Evolutionary conservation across 192 early-diverging fungal species (phyloP).

Genomic region (Phycomyces nitens): DNA sequence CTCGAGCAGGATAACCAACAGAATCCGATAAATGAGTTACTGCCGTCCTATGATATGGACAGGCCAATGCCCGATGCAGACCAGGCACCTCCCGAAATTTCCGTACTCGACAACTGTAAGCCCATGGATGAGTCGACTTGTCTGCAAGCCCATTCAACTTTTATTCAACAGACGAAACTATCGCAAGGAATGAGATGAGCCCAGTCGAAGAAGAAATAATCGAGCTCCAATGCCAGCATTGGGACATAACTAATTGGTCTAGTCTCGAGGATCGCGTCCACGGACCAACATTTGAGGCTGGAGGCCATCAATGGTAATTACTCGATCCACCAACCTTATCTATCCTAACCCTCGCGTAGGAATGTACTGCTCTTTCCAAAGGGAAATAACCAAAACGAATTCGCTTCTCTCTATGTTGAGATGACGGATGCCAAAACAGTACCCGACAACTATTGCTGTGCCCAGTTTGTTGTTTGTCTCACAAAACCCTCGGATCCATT

Average conservation of each 20-base stretch:
- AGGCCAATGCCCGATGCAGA: conserved; percentile 14
- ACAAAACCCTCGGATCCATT: conserved; percentile 70
- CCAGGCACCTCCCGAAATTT: conserved; percentile 1
- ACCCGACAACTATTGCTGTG: conserved; percentile 74
- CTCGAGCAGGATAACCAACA: background rate
- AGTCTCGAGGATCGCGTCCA: conserved; percentile 4
- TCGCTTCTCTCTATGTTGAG: conserved; percentile 82
- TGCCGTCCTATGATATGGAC: conserved; percentile 4
- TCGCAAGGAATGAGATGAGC: conserved; percentile 1
- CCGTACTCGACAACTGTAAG: conserved; percentile 22
- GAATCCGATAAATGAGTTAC: background rate
- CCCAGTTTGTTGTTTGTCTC: conserved; percentile 73
- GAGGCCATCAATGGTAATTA: conserved; percentile 17
- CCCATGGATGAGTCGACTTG: background rate
- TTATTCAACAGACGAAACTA: conserved; percentile 6
- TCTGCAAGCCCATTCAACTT: background rate
- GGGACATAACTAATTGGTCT: conserved; percentile 17
- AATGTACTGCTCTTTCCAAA: conserved; percentile 84
- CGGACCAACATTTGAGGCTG: conserved; percentile 18
- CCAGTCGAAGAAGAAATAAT: conserved; percentile 1
- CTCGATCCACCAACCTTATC: too few relatives aligned
- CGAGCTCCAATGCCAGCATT: conserved; percentile 13
- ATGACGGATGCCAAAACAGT: conserved; percentile 66
- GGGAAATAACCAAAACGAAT: conserved; percentile 72
- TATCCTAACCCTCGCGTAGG: conserved; percentile 43